Evolutionary conservation across 352 stramenopile species (phyloP).

Genomic region (Pythium rishiriense): DNA sequence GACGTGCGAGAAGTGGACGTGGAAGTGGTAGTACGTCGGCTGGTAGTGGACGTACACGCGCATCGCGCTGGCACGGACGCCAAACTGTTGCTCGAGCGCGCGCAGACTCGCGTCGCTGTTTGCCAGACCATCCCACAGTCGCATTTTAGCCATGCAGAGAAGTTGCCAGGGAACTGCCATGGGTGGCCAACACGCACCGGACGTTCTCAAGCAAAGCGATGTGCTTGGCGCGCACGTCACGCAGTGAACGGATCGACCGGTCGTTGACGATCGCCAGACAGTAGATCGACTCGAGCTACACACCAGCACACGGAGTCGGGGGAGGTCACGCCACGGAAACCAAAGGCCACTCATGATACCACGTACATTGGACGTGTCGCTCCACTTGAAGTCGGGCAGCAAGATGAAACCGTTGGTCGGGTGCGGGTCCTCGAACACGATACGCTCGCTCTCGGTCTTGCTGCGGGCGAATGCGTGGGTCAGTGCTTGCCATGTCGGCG

Average conservation of each 20-base stretch:
- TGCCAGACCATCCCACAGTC: background rate
- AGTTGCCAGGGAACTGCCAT: no score
- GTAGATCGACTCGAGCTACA: constrained; percentile 77
- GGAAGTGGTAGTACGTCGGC: constrained; percentile 88
- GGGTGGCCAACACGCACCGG: constrained; percentile 56
- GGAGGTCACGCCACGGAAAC: no score
- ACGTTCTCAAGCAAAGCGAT: constrained; percentile 73
- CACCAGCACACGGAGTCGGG: background rate
- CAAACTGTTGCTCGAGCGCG: constrained; percentile 57
- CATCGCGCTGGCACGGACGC: constrained; percentile 49
- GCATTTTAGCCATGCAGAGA: no score
- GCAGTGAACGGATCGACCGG: constrained; percentile 66
- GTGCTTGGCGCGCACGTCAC: constrained; percentile 67
- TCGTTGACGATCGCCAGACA: constrained; percentile 82
- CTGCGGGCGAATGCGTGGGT: no score
- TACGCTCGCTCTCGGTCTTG: constrained; percentile 79
- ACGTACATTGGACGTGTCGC: constrained; percentile 58
- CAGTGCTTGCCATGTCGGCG: no score
- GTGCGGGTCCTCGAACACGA: constrained; percentile 76
- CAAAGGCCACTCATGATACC: no score
- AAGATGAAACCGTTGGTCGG: constrained; percentile 70
- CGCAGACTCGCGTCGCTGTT: constrained; percentile 48
- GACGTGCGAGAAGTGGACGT: constrained; percentile 87
- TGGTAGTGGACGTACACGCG: constrained; percentile 89
- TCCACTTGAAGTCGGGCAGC: constrained; percentile 87